Evolutionary conservation across 169 alveolate genomes (phyloP).

Genomic region (Plasmodium relictum): DNA sequence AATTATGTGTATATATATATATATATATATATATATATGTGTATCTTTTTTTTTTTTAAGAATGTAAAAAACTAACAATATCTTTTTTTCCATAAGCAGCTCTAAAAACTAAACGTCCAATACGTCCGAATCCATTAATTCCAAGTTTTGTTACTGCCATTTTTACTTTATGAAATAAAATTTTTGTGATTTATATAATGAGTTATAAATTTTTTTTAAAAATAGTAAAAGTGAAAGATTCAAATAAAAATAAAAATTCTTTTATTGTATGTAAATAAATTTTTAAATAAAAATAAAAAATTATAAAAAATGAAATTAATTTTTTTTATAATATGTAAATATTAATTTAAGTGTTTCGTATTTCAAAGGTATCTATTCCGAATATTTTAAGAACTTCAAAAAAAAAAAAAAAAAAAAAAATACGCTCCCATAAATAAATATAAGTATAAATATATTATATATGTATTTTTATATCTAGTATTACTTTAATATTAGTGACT

Average conservation of each 20-base stretch:
- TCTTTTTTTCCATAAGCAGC: slow-evolving; percentile 92
- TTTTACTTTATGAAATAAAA: background rate
- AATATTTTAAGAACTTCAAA: too few species aligned
- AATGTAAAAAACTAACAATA: slow-evolving; percentile 76
- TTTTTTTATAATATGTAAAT: too few species aligned
- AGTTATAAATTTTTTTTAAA: background rate
- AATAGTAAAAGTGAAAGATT: background rate
- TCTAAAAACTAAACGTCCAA: slow-evolving; percentile 98
- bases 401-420: too few species aligned
- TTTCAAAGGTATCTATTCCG: too few species aligned
- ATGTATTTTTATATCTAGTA: too few species aligned
- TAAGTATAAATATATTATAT: too few species aligned
- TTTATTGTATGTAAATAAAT: background rate
- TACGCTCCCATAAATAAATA: too few species aligned
- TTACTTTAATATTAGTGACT: too few species aligned
- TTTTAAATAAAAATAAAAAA: too few species aligned
- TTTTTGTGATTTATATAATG: background rate
- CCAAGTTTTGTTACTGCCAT: slow-evolving; percentile 94
- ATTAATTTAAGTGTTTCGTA: too few species aligned
- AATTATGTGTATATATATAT: background rate
- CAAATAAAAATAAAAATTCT: background rate
- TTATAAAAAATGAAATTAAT: too few species aligned
- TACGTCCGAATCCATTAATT: slow-evolving; percentile 99
- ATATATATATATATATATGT: background rate
- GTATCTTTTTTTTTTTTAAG: slow-evolving; percentile 9